phyloP scores from a whole-genome alignment of 768 basidiomycete genomes.

The Russula sp. region DNA sequence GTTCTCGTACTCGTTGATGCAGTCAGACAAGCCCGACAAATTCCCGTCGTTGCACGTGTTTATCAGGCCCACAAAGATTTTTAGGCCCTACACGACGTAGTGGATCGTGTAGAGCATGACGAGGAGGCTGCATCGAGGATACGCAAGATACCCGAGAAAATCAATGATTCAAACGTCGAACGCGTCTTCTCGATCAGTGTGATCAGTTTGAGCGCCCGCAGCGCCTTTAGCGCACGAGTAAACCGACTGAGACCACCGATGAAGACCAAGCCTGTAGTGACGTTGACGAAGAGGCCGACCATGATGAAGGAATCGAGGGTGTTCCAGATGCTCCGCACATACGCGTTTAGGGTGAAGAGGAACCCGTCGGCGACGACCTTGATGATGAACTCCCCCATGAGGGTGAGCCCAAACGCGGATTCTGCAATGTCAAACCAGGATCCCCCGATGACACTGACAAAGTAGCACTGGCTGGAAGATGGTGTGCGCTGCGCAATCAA shows the following conservation, averaged over 20 bases:
- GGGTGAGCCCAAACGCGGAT: no score
- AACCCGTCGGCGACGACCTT: no score
- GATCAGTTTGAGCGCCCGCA: conserved; percentile 83
- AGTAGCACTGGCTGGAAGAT: conserved; percentile 38
- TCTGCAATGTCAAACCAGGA: no score
- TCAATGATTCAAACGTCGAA: conserved; percentile 75
- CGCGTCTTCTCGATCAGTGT: conserved; percentile 85
- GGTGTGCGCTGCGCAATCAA: conserved; percentile 47
- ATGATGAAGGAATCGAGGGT: conserved; percentile 84
- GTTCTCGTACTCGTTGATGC: conserved; percentile 67
- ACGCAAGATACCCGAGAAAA: conserved; percentile 77
- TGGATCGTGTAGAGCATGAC: conserved; percentile 90
- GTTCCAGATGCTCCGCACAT: conserved; percentile 61
- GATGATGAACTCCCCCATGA: no score
- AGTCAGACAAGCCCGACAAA: conserved; percentile 52
- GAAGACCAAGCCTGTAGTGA: conserved; percentile 37
- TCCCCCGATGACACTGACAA: no score
- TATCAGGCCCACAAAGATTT: conserved; percentile 83
- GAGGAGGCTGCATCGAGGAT: conserved; percentile 88
- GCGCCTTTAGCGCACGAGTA: conserved; percentile 79
- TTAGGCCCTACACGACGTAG: conserved; percentile 92
- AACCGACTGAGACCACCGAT: conserved; percentile 75
- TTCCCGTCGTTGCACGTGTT: conserved; percentile 74
- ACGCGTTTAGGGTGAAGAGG: no score
- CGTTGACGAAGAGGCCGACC: conserved; percentile 64